Evolutionary conservation across 139 green algal genomes (phyloP).

Genomic region (Chlamydomonas schloesseri): DNA sequence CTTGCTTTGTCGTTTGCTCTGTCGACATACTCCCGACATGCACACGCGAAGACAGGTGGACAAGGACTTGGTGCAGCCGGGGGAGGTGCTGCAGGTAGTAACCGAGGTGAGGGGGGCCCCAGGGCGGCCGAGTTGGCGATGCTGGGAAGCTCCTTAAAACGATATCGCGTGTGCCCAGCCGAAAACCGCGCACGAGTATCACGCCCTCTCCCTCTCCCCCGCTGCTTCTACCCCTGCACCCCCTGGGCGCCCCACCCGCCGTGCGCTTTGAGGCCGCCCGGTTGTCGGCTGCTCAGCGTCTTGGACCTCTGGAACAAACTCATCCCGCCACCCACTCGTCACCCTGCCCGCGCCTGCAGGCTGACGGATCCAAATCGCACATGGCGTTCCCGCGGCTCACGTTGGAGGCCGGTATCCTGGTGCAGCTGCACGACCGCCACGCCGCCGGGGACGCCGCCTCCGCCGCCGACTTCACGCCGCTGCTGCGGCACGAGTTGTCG

Average conservation of each 20-base stretch:
- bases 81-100: not conserved
- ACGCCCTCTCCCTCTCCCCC: no score
- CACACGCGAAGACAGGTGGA: not conserved
- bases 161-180: not conserved
- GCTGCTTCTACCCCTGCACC: not conserved
- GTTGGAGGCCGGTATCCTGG: not conserved
- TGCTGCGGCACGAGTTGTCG: not conserved
- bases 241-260: not conserved
- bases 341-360: no score
- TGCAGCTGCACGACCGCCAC: not conserved
- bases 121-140: not conserved
- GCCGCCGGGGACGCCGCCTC: no score
- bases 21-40: no score
- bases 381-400: not conserved
- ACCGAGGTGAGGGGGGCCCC: not conserved
- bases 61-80: not conserved
- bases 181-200: no score
- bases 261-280: no score
- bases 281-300: no score
- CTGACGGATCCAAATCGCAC: not conserved
- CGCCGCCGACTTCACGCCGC: not conserved
- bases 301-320: no score
- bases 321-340: no score
- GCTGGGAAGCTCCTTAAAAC: no score
- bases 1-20: no score